Conservation (phyloP, 345 rosid genomes). For the Boechera retrofracta region DNA sequence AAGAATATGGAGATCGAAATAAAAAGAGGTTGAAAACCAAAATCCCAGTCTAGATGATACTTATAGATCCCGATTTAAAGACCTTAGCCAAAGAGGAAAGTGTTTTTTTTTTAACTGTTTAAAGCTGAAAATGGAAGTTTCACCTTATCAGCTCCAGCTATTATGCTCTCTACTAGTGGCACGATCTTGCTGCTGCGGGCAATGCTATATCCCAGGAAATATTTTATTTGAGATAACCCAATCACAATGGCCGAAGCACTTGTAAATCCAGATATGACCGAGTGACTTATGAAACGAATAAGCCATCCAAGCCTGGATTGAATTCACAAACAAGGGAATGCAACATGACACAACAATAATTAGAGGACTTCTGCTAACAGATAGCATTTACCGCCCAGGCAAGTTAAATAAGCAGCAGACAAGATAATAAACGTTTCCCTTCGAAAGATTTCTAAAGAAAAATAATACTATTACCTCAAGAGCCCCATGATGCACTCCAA, state of each 20-base stretch:
- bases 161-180: conserved; percentile 87
- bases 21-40: conserved; percentile 23
- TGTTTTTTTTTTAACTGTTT: neutral
- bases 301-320: conserved; percentile 95
- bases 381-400: neutral
- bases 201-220: conserved; percentile 85
- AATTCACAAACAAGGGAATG: conserved; percentile 16
- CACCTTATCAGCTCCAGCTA: conserved; percentile 89
- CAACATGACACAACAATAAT: neutral
- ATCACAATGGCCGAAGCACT: conserved; percentile 94
- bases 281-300: conserved; percentile 97
- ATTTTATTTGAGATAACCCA: conserved; percentile 93
- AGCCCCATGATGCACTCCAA: conserved; percentile 92
- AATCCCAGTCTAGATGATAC: conserved; percentile 15
- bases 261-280: conserved; percentile 99
- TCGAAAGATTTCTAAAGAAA: neutral
- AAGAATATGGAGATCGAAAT: conserved; percentile 4
- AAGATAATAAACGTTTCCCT: neutral
- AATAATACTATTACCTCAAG: conserved; percentile 62
- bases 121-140: conserved; percentile 29
- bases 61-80: neutral
- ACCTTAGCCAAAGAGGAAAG: conserved; percentile 9
- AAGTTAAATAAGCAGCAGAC: neutral
- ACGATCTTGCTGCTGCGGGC: conserved; percentile 88
- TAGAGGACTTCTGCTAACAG: neutral